Evolutionary conservation across 345 rosid species (phyloP), one percentile per base, ranked within the genome.

Genomic region (Eucalyptus curtisii): DNA sequence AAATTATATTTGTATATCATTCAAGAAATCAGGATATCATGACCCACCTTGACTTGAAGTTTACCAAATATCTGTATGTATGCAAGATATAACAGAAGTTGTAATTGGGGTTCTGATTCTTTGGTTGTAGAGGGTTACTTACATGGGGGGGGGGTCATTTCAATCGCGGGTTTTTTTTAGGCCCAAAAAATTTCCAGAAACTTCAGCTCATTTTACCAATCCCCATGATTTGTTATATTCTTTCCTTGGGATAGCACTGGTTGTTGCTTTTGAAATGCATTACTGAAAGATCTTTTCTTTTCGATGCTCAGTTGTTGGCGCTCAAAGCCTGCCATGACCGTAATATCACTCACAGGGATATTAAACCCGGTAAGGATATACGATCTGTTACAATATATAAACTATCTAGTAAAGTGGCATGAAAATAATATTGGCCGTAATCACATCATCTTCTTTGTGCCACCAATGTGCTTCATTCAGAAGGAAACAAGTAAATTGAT

Each of bases 251-350:
- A 37, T 76, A 20, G 40, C 84, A 64, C 66, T 87, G 48, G 31
- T 15, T 88, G 53, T 71, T 85, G 33, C n/a, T 31, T 59, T 88
- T 31, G 61, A 45, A 5, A 20, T 50, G 86, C 49, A 24, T 85
- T 25, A 88, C 49, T 79, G 31, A 68, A 88, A 25, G 52, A 4
- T 52, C 14, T 79, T 87, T 12, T 31, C 48, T 87, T 86, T 71
- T 93, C 25, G 14, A 87, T 89, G 89, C 50, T 87, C 95, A 97
- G 99, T 93, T 97, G 92, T 85, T 94, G 93, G 99, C 95, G 17
- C 92, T 97, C 85, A 96, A 97, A 93, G 93, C 97, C 82, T 97
- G 99, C 88, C 99, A 97, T 94, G 98, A 93, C 86, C 99, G 97
- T 89, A 96, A 96, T 90, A 95, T 97, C 92, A 97, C 99, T 88